Evolutionary conservation across 2,329 filamentous ascomycete species (phyloP).

Genomic region (Stylonectria norvegica): DNA sequence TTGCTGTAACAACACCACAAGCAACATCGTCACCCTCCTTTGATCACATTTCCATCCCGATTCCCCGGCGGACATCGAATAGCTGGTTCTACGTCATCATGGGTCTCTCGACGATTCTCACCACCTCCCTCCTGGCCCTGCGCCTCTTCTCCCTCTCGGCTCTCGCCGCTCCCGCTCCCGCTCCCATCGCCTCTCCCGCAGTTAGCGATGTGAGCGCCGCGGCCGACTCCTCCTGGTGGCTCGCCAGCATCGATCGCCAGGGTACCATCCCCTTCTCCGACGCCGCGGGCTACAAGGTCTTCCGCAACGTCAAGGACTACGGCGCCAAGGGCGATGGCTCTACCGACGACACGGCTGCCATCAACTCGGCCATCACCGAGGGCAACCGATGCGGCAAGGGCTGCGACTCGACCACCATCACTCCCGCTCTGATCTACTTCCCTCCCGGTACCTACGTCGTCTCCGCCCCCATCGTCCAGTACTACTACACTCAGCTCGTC

Average conservation of each 20-base stretch:
- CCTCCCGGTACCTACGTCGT: conserved; percentile 83
- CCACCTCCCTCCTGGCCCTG: conserved; percentile 42
- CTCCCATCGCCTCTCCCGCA: conserved; percentile 5
- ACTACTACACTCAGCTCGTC: conserved; percentile 91
- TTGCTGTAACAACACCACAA: conserved; percentile 13
- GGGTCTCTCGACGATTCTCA: conserved; percentile 43
- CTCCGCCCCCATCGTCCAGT: conserved; percentile 73
- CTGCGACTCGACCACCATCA: conserved; percentile 81
- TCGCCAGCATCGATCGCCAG: conserved; percentile 65
- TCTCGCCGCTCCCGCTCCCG: conserved; percentile 32
- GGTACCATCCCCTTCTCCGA: conserved; percentile 60
- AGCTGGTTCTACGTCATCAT: conserved; percentile 43
- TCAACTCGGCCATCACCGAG: conserved; percentile 78
- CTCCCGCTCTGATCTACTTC: conserved; percentile 88
- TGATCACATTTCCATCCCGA: conserved; percentile 10
- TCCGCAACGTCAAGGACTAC: conserved; percentile 73
- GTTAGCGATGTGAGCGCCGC: conserved; percentile 13
- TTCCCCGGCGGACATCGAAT: conserved; percentile 17
- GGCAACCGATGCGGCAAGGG: conserved; percentile 74
- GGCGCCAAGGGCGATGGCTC: conserved; percentile 65
- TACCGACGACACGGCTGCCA: conserved; percentile 82
- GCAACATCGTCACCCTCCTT: conserved; percentile 14
- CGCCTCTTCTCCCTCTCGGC: conserved; percentile 37
- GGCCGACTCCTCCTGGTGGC: conserved; percentile 61
- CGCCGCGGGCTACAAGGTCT: conserved; percentile 61